A percentile compares a stretch with the other conserved stretches of the same genome.
These are phyloP conservation scores for Solanum tarijense DNA, from an alignment of 257 asterid genomes.

Conservation along the genomic window DNA sequence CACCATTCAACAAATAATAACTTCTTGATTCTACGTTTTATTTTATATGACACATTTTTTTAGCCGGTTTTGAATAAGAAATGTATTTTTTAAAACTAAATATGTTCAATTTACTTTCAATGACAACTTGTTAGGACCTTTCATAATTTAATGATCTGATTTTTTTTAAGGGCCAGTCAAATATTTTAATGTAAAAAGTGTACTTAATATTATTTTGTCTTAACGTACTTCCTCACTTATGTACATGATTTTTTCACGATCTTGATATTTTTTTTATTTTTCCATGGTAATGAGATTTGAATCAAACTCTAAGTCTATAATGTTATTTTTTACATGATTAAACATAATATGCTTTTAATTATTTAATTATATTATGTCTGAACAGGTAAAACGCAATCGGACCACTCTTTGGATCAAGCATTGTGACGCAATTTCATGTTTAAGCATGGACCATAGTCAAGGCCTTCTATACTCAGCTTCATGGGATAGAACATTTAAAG, in stretches of 20 bases:
- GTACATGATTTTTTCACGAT: neutral
- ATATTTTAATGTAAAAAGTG: neutral
- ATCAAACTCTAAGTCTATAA: neutral
- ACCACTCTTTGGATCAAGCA: slow-evolving; percentile 68
- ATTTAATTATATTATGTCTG: neutral
- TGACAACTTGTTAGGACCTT: neutral
- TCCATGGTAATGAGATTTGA: neutral
- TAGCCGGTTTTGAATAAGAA: too few relatives aligned
- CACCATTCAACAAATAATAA: neutral
- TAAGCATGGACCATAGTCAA: slow-evolving; percentile 50
- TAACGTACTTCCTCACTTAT: neutral
- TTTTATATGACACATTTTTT: neutral
- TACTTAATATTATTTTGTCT: too few relatives aligned
- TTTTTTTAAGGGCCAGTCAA: too few relatives aligned
- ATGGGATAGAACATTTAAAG: slow-evolving; percentile 75
- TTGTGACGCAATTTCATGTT: slow-evolving; percentile 65
- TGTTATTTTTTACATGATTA: neutral
- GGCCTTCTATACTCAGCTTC: slow-evolving; percentile 67
- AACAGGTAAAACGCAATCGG: slow-evolving; percentile 28
- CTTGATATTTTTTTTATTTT: neutral
- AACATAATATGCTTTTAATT: neutral
- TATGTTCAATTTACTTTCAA: neutral
- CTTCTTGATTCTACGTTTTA: neutral
- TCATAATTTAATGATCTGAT: neutral
- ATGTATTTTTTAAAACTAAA: too few relatives aligned